phyloP scores from a whole-genome alignment of 2,329 filamentous ascomycete species.

The Aspergillus puulaauensis region DNA sequence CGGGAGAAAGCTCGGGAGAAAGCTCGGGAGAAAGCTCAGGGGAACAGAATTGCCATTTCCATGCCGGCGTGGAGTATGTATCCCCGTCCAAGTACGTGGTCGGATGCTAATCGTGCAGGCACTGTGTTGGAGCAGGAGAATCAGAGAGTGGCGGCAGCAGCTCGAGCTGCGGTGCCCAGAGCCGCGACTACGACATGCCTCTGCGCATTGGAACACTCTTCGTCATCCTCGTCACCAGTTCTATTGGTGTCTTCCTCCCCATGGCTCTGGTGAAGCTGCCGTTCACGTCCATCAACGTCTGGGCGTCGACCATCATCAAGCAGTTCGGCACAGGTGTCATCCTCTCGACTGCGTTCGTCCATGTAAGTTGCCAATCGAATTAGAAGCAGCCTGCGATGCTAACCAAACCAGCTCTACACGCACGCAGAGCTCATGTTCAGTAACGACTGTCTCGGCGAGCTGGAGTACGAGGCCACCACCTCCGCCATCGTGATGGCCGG shows the following conservation, averaged over 20 bases:
- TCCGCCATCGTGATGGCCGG: slow-evolving; percentile 73
- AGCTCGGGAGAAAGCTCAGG: not conserved
- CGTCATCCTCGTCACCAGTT: slow-evolving; percentile 67
- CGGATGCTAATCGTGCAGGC: slow-evolving; percentile 22
- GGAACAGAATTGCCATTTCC: slow-evolving; percentile 66
- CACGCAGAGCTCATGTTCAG: slow-evolving; percentile 72
- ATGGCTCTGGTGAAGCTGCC: slow-evolving; percentile 63
- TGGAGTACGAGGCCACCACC: slow-evolving; percentile 68
- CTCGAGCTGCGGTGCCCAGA: slow-evolving; percentile 47
- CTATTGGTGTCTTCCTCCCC: slow-evolving; percentile 67
- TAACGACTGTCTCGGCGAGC: slow-evolving; percentile 65
- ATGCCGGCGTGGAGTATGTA: slow-evolving; percentile 71
- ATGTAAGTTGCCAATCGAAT: slow-evolving; percentile 27
- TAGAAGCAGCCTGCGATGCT: not conserved
- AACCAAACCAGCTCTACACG: slow-evolving; percentile 61
- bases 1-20: too few relatives aligned
- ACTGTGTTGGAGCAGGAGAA: slow-evolving; percentile 29
- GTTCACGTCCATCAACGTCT: slow-evolving; percentile 45
- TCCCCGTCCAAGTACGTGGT: not conserved
- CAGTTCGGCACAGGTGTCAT: slow-evolving; percentile 51
- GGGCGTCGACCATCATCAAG: slow-evolving; percentile 62
- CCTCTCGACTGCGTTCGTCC: slow-evolving; percentile 40
- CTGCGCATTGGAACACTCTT: slow-evolving; percentile 72
- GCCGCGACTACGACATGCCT: slow-evolving; percentile 64
- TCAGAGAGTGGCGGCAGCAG: slow-evolving; percentile 35